These are phyloP conservation scores for Boletus sp. DNA, from an alignment of 768 basidiomycete genomes.

Conservation along the genomic window DNA sequence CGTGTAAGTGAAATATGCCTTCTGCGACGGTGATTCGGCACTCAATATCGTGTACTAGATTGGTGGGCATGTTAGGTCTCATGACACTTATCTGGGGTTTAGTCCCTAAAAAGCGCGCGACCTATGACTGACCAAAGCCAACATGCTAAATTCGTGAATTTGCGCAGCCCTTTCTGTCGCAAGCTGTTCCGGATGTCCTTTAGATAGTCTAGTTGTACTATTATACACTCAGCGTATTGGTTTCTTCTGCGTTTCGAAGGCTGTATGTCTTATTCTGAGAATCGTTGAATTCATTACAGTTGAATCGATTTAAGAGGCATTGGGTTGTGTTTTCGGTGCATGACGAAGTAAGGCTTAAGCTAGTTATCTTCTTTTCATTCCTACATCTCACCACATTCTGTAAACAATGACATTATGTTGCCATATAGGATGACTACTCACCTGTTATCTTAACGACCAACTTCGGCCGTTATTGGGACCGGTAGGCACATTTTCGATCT, in stretches of 20 bases:
- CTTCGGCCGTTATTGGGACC: constrained; percentile 90
- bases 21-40: not conserved
- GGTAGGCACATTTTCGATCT: constrained; percentile 94
- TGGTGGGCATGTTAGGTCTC: constrained; percentile 38
- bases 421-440: constrained; percentile 32
- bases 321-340: not conserved
- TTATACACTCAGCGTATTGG: not conserved
- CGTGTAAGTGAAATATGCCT: constrained; percentile 36
- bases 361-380: not conserved
- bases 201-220: no score
- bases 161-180: not conserved
- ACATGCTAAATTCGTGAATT: not conserved
- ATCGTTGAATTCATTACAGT: not conserved
- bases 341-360: not conserved
- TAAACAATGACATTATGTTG: not conserved
- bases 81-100: constrained; percentile 40
- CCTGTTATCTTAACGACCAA: constrained; percentile 85
- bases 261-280: not conserved
- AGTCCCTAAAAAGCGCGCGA: constrained; percentile 30
- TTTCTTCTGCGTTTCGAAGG: not conserved
- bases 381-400: constrained; percentile 64
- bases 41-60: constrained; percentile 4
- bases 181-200: not conserved
- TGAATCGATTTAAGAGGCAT: not conserved
- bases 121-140: constrained; percentile 1